Percentiles rank a stretch among this genome's conserved stretches.
These are phyloP conservation scores for Ogataea ganodermae DNA, from an alignment of 805 yeast species.

Conservation along the genomic window DNA sequence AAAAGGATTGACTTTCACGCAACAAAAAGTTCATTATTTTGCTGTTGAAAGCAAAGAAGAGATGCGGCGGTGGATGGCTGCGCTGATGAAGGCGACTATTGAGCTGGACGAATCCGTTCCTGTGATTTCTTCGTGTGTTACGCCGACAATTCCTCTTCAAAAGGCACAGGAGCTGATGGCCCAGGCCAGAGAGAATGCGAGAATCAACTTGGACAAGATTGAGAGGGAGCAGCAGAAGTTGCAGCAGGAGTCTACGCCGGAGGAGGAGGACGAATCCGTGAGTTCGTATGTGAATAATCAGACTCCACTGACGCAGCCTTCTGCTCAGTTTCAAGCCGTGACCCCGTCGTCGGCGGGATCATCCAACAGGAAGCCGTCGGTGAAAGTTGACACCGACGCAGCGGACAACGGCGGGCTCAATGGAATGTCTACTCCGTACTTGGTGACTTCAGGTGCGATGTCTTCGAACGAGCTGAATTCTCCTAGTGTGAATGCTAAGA, in stretches of 20 bases:
- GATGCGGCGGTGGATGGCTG: slow-evolving; percentile 94
- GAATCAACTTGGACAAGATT: slow-evolving; percentile 49
- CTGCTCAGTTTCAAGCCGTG: slow-evolving; percentile 23
- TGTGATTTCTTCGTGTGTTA: slow-evolving; percentile 85
- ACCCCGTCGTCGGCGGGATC: slow-evolving; percentile 35
- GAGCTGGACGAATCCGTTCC: slow-evolving; percentile 94
- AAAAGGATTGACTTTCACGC: slow-evolving; percentile 94
- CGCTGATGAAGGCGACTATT: slow-evolving; percentile 92
- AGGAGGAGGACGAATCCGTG: slow-evolving; percentile 23
- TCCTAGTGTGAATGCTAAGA: slow-evolving; percentile 14
- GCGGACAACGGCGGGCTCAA: slow-evolving; percentile 24
- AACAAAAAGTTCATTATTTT: slow-evolving; percentile 93
- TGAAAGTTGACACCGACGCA: slow-evolving; percentile 40
- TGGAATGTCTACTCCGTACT: slow-evolving; percentile 70
- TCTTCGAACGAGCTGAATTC: slow-evolving; percentile 34
- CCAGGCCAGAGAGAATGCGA: slow-evolving; percentile 76
- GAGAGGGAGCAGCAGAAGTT: slow-evolving; percentile 37
- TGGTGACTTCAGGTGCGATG: slow-evolving; percentile 61
- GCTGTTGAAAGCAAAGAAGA: slow-evolving; percentile 92
- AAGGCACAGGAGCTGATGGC: slow-evolving; percentile 86
- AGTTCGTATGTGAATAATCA: slow-evolving; percentile 18
- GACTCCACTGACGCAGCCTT: slow-evolving; percentile 26
- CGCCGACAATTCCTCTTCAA: slow-evolving; percentile 90
- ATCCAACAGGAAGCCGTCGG: slow-evolving; percentile 27
- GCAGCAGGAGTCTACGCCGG: slow-evolving; percentile 18